A percentile compares a stretch with the other conserved stretches of the same genome.
Evolutionary conservation across 2,329 filamentous ascomycete species (phyloP).

Genomic region (Arthrobotrys entomopaga): DNA sequence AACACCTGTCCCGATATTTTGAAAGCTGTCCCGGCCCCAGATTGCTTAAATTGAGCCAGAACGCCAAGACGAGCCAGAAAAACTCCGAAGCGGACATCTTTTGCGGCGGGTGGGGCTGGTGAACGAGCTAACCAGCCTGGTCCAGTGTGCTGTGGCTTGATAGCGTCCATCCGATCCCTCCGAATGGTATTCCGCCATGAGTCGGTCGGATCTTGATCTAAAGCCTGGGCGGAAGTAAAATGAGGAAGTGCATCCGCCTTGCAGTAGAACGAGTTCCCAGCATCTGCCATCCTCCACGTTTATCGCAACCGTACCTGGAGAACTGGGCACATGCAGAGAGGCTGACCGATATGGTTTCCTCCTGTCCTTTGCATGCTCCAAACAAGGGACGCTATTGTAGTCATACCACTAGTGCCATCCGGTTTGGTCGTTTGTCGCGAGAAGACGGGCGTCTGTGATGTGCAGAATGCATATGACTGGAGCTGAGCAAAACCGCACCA

Average conservation of each 20-base stretch:
- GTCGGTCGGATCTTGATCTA: slow-evolving; percentile 36
- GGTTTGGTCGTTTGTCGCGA: slow-evolving; percentile 18
- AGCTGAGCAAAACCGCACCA: slow-evolving; percentile 49
- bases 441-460: slow-evolving; percentile 23
- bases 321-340: slow-evolving; percentile 42
- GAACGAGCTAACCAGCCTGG: not conserved
- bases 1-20: slow-evolving; percentile 26
- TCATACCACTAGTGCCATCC: slow-evolving; percentile 26
- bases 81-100: slow-evolving; percentile 19
- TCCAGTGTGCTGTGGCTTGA: slow-evolving; percentile 36
- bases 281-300: slow-evolving; percentile 14
- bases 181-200: slow-evolving; percentile 30
- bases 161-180: slow-evolving; percentile 44
- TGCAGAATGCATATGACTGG: slow-evolving; percentile 38
- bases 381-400: slow-evolving; percentile 11
- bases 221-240: slow-evolving; percentile 15
- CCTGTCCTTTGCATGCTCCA: not conserved
- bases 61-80: slow-evolving; percentile 11
- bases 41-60: slow-evolving; percentile 14
- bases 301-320: slow-evolving; percentile 15
- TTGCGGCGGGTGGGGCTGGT: slow-evolving; percentile 40
- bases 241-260: slow-evolving; percentile 45
- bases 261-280: slow-evolving; percentile 31
- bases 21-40: slow-evolving; percentile 21
- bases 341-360: slow-evolving; percentile 33